Evolutionary conservation across 78 protist genomes (phyloP), one percentile per base, ranked within the genome.

Genomic region (Polysphondylium violaceum): DNA sequence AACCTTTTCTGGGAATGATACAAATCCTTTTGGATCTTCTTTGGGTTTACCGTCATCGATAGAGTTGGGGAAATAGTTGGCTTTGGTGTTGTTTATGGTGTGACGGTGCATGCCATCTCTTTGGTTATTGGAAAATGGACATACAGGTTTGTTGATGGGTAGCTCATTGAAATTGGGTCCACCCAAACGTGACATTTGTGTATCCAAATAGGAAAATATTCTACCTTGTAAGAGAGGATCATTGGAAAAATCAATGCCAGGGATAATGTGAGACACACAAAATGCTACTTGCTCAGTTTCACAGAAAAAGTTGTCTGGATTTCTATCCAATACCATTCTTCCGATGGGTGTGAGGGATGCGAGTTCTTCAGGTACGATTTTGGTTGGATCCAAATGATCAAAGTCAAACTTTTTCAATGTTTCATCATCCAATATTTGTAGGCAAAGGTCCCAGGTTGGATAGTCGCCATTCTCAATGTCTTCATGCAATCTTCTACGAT

Each of bases 201-300:
- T 86, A 60, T 94, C 96, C 12, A 44, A 23, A 43, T 94, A 94
- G 5, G 87, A 47, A 56, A 87, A 74, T 23, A 77, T 31, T 29
- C 93, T 44, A 44, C 76, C 89, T 67, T 88, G 94, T 44, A 87
- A 53, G 3, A 87, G 35, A 56, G 59, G 68, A 35, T 78, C 94
- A 38, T 87, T 31, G 31, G 74, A 40, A 86, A 56, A 74, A 59
- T 89, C 93, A 56, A 88, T 87, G 16, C 95, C 94, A 6, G 94
- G 94, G 0, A 93, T 90, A 4, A 77, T 55, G 36, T 85, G 87
- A 19, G 65, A 59, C 1, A 86, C 77, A 65, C 79, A 92, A 83
- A 92, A 92, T n/a, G 95, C 95, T 12, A 92, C 29, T 74, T 88
- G 95, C 29, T 92, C 95, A 63, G 67, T 92, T 63, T 92, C 95